Percentiles rank a stretch among this genome's conserved stretches.
phyloP scores from a whole-genome alignment of 1,284 basidiomycete species.

The Microbotryomycetes sp. region DNA sequence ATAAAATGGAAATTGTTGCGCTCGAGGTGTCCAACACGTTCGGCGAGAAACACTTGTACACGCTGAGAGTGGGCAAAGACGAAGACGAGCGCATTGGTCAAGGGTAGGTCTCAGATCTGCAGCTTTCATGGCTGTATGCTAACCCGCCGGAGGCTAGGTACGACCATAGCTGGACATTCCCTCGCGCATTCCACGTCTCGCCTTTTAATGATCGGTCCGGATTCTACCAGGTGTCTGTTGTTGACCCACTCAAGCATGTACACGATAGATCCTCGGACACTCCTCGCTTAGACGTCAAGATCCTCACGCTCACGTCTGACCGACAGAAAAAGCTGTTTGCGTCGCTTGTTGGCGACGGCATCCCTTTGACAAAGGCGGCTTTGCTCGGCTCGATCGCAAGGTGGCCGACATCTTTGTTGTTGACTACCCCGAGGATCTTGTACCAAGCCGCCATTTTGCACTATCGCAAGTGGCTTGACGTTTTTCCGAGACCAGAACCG shows the following conservation, averaged over 20 bases:
- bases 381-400: conserved; percentile 47
- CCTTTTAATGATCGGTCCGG: conserved; percentile 70
- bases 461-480: conserved; percentile 54
- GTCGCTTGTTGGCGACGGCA: conserved; percentile 41
- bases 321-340: conserved; percentile 48
- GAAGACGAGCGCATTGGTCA: conserved; percentile 44
- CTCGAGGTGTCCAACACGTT: conserved; percentile 76
- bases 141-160: conserved; percentile 43
- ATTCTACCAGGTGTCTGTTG: conserved; percentile 52
- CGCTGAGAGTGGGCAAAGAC: conserved; percentile 43
- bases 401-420: conserved; percentile 54
- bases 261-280: not conserved
- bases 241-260: conserved; percentile 42
- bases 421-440: conserved; percentile 57
- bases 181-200: conserved; percentile 67
- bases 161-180: conserved; percentile 63
- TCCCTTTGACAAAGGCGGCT: conserved; percentile 45
- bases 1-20: conserved; percentile 48
- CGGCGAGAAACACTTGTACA: conserved; percentile 59
- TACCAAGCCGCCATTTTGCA: conserved; percentile 62
- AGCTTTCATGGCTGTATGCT: not conserved
- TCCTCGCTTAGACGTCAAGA: conserved; percentile 34
- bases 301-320: conserved; percentile 37
- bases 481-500: conserved; percentile 61
- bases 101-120: conserved; percentile 42